Evolutionary conservation across 371 early-diverging fungal genomes (phyloP).

Genomic region (Mucor racemosus): DNA sequence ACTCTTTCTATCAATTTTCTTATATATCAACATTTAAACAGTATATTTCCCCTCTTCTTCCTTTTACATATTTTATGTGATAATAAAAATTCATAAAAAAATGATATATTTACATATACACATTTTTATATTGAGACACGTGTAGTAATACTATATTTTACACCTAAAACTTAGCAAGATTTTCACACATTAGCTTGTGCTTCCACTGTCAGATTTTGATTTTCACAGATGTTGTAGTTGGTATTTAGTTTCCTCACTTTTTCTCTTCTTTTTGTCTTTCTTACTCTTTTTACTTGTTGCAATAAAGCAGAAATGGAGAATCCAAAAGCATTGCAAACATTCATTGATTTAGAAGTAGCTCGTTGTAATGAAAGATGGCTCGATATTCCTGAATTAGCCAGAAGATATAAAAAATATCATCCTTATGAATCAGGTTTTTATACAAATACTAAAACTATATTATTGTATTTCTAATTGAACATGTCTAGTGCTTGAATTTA

Average conservation of each 20-base stretch:
- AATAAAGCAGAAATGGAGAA: constrained; percentile 13
- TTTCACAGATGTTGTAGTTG: not conserved
- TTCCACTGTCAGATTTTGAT: constrained; percentile 7
- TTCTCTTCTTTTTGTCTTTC: not conserved
- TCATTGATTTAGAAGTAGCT: constrained; percentile 59
- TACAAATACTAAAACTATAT: not conserved
- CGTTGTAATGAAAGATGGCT: constrained; percentile 64
- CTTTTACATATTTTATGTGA: not conserved
- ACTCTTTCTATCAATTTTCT: not conserved
- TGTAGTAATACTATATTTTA: not conserved
- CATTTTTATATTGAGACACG: not conserved
- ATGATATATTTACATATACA: not conserved
- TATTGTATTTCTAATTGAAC: not conserved
- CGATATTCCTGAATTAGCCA: constrained; percentile 63
- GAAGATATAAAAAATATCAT: constrained; percentile 67
- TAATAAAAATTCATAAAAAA: not conserved
- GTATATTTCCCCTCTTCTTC: not conserved
- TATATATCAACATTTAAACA: not conserved
- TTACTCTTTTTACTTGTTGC: constrained; percentile 1
- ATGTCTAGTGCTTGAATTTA: constrained; percentile 24
- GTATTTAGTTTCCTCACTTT: not conserved
- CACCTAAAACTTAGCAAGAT: not conserved
- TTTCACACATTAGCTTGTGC: constrained; percentile 13
- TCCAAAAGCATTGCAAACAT: constrained; percentile 38
- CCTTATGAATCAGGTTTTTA: constrained; percentile 64